These are phyloP conservation scores for Sporothrix dimorphospora DNA, from an alignment of 2,329 filamentous ascomycete genomes.

Conservation along the genomic window DNA sequence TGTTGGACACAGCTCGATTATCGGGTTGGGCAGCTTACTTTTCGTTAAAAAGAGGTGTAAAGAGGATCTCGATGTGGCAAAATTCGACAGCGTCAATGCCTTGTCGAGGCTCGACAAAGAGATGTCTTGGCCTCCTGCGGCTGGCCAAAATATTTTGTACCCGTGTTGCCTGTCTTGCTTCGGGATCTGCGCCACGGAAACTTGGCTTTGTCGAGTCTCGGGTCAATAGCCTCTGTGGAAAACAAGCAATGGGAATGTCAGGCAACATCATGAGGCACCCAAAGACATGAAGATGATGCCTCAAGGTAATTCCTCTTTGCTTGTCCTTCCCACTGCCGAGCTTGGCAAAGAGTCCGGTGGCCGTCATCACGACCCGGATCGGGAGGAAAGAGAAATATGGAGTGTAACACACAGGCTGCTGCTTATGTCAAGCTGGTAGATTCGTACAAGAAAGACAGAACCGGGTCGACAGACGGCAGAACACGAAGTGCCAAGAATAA, in stretches of 20 bases:
- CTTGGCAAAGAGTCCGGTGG: neutral
- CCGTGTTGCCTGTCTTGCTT: conserved; percentile 6
- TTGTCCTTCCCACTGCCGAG: conserved; percentile 8
- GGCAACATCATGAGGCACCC: neutral
- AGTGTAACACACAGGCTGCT: neutral
- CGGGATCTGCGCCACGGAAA: neutral
- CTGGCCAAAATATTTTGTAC: neutral
- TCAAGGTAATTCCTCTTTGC: neutral
- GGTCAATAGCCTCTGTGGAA: neutral
- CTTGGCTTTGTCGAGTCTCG: neutral
- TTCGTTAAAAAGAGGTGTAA: neutral
- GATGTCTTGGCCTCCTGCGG: neutral
- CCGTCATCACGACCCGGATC: conserved; percentile 1
- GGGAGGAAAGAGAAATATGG: neutral
- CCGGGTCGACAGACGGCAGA: conserved; percentile 4
- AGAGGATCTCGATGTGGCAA: neutral
- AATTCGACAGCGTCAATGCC: neutral
- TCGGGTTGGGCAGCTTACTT: neutral
- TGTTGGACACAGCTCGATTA: neutral
- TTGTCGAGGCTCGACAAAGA: neutral
- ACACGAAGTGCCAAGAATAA: conserved; percentile 7
- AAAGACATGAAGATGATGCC: neutral
- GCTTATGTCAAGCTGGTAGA: neutral
- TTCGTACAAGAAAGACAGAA: neutral
- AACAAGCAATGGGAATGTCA: neutral